These are phyloP conservation scores for Pisolithus tinctorius DNA, from an alignment of 768 basidiomycete species.

Conservation along the genomic window DNA sequence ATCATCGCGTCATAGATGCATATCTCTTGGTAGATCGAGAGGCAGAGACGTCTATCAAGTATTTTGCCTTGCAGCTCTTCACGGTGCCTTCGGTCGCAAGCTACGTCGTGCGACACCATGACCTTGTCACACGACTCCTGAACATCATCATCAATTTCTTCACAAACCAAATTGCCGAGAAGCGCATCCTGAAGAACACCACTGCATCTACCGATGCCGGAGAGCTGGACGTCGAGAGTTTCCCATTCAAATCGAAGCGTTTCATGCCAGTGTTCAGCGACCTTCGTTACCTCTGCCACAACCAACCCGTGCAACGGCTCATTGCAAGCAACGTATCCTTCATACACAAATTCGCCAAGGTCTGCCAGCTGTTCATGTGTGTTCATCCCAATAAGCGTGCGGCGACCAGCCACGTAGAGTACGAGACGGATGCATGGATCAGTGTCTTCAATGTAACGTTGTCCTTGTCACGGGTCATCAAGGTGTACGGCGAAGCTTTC, in stretches of 20 bases:
- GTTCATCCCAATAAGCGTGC: conserved; percentile 88
- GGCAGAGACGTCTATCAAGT: conserved; percentile 91
- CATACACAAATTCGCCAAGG: conserved; percentile 64
- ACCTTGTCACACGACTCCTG: conserved; percentile 70
- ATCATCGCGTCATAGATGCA: conserved; percentile 81
- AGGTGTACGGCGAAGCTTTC: conserved; percentile 84
- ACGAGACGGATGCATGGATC: conserved; percentile 95
- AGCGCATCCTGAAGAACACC: conserved; percentile 44
- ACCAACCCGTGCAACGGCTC: conserved; percentile 68
- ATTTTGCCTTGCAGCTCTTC: conserved; percentile 88
- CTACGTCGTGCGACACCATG: conserved; percentile 68
- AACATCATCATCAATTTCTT: conserved; percentile 87
- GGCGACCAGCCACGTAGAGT: conserved; percentile 81
- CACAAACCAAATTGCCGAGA: conserved; percentile 79
- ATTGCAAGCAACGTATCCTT: conserved; percentile 64
- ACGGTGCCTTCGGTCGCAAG: conserved; percentile 82
- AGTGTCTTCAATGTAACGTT: conserved; percentile 94
- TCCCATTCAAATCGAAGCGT: conserved; percentile 89
- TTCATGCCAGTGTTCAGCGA: conserved; percentile 95
- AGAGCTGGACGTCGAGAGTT: conserved; percentile 71
- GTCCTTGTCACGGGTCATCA: conserved; percentile 82
- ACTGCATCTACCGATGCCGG: conserved; percentile 13
- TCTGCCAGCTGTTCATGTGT: conserved; percentile 88
- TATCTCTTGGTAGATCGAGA: conserved; percentile 92
- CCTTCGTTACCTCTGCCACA: conserved; percentile 79